A percentile compares a stretch with the other conserved stretches of the same genome.
Conservation (phyloP, 2,329 filamentous ascomycete species). For the Venturia aucupariae region DNA sequence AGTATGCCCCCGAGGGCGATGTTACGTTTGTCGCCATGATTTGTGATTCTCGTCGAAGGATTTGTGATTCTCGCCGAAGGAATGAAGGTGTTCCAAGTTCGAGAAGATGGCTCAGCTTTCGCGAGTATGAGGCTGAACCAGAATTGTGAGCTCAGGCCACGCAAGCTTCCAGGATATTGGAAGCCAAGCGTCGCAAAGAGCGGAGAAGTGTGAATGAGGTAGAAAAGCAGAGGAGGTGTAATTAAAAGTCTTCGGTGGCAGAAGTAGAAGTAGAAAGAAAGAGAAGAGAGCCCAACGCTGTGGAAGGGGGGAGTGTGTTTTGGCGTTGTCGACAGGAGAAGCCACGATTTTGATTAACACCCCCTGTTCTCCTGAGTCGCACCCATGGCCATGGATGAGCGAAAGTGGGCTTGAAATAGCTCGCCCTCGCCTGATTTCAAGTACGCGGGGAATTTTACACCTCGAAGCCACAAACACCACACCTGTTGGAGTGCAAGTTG, state of each 20-base stretch:
- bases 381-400: background rate
- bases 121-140: background rate
- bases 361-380: background rate
- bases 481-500: too few species aligned
- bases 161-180: background rate
- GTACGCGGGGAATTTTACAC: background rate
- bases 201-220: background rate
- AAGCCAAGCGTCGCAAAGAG: background rate
- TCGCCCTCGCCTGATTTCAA: background rate
- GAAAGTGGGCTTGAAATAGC: background rate
- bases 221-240: background rate
- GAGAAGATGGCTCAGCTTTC: background rate
- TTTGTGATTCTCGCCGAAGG: background rate
- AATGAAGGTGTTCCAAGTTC: too few species aligned
- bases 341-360: background rate
- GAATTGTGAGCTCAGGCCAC: conserved; percentile 3
- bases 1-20: conserved; percentile 1
- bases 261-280: background rate
- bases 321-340: background rate
- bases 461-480: too few species aligned
- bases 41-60: background rate
- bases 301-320: background rate
- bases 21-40: conserved; percentile 15
- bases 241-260: background rate
- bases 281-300: background rate